A percentile compares a stretch with the other conserved stretches of the same genome.
Evolutionary conservation across 495 filamentous ascomycete genomes (phyloP).

Genomic region (Aspergillus sclerotioniger): DNA sequence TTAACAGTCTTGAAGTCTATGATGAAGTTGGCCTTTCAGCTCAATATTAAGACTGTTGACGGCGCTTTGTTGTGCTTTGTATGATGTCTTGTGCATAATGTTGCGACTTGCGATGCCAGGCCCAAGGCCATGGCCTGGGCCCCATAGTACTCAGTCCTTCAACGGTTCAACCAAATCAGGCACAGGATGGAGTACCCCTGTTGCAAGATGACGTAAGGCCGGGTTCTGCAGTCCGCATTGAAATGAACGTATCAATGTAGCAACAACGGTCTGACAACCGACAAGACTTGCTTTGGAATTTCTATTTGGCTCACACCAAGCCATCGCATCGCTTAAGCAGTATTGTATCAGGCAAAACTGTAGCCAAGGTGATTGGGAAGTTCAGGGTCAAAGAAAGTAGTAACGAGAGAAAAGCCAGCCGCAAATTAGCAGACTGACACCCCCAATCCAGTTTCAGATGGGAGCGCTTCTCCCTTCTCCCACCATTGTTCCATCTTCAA

Average conservation of each 20-base stretch:
- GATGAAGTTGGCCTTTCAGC: too few species aligned
- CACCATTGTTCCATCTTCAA: not conserved
- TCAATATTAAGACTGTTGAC: too few species aligned
- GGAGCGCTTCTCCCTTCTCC: not conserved
- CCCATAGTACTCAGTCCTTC: slow-evolving; percentile 66
- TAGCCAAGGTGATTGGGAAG: not conserved
- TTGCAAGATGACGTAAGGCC: not conserved
- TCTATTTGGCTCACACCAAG: not conserved
- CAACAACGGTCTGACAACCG: not conserved
- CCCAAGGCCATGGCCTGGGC: slow-evolving; percentile 50
- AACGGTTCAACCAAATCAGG: slow-evolving; percentile 61
- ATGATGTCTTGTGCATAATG: not conserved
- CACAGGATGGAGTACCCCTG: slow-evolving; percentile 54
- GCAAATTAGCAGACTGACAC: not conserved
- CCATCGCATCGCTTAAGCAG: not conserved
- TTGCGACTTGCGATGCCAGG: not conserved
- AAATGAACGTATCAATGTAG: not conserved
- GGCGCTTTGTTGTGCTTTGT: too few species aligned
- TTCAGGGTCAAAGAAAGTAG: not conserved
- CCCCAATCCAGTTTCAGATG: slow-evolving; percentile 2
- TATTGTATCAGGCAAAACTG: not conserved
- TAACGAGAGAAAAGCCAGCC: not conserved
- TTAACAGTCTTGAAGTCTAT: too few species aligned
- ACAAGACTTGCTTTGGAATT: not conserved
- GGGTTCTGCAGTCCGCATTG: not conserved